Percentiles rank a stretch among this genome's conserved stretches.
Conservation (phyloP, 345 rosid species). For the Eucalyptus regnans region DNA sequence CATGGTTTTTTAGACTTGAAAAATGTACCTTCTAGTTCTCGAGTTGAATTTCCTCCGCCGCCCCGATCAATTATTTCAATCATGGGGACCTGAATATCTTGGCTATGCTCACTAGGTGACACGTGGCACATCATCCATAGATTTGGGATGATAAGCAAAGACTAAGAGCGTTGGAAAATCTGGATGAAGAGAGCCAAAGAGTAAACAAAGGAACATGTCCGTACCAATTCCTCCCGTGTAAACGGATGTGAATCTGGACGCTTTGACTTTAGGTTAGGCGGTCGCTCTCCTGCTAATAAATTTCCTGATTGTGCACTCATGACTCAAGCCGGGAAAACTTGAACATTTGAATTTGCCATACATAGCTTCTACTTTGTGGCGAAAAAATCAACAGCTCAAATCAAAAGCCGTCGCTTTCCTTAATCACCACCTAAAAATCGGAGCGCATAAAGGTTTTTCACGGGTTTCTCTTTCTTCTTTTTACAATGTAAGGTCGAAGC, state of each 20-base stretch:
- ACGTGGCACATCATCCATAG: background rate
- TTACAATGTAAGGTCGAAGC: background rate
- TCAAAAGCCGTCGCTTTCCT: background rate
- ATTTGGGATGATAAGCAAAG: background rate
- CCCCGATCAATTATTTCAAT: background rate
- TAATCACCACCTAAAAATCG: background rate
- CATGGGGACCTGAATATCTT: background rate
- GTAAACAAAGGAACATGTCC: background rate
- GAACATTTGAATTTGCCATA: background rate
- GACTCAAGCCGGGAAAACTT: background rate
- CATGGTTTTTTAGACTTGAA: background rate
- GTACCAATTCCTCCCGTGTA: background rate
- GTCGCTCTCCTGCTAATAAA: background rate
- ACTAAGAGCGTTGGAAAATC: background rate
- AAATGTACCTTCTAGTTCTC: rapidly evolving
- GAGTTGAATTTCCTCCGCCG: background rate
- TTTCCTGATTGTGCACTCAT: background rate
- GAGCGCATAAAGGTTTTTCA: background rate
- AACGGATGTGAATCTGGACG: background rate
- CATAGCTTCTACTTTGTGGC: background rate
- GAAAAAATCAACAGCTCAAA: background rate
- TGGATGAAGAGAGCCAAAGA: background rate
- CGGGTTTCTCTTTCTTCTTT: background rate
- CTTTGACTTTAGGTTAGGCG: background rate
- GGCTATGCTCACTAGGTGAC: background rate